These are phyloP conservation scores for Mucor indicus DNA, from an alignment of 371 early-diverging fungal species.

Conservation along the genomic window DNA sequence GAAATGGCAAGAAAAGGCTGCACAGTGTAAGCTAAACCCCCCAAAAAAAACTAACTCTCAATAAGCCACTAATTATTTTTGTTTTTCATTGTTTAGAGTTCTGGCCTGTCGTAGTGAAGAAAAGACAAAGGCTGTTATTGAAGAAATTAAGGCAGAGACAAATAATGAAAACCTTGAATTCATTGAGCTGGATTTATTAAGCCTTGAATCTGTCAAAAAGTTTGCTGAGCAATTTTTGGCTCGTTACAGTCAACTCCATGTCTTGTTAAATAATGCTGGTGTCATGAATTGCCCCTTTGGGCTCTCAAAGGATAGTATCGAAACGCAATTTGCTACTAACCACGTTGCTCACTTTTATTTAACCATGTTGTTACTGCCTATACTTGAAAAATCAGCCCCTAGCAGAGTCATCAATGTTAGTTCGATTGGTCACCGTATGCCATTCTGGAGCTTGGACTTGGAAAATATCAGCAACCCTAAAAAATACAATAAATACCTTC, in stretches of 20 bases:
- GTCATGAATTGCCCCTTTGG: conserved; percentile 67
- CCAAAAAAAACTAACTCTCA: neutral
- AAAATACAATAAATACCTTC: conserved; percentile 13
- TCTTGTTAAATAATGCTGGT: conserved; percentile 69
- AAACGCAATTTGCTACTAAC: conserved; percentile 51
- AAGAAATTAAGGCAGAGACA: conserved; percentile 51
- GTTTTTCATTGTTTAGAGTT: conserved; percentile 17
- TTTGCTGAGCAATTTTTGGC: conserved; percentile 55
- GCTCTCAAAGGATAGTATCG: conserved; percentile 61
- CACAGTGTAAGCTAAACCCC: conserved; percentile 36
- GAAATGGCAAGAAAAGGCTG: conserved; percentile 62
- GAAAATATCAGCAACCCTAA: conserved; percentile 43
- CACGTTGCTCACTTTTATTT: conserved; percentile 78
- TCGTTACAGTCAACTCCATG: conserved; percentile 47
- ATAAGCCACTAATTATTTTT: neutral
- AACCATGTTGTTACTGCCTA: conserved; percentile 62
- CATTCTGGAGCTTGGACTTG: conserved; percentile 21
- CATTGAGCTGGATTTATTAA: conserved; percentile 57
- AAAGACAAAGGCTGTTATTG: conserved; percentile 45
- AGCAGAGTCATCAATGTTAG: conserved; percentile 59
- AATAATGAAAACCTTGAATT: conserved; percentile 51
- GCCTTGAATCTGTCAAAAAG: conserved; percentile 45
- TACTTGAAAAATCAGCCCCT: conserved; percentile 49
- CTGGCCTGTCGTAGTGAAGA: conserved; percentile 57
- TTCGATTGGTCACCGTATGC: conserved; percentile 39